These are phyloP conservation scores for Serendipita sp. DNA, from an alignment of 768 basidiomycete species.

Conservation along the genomic window DNA sequence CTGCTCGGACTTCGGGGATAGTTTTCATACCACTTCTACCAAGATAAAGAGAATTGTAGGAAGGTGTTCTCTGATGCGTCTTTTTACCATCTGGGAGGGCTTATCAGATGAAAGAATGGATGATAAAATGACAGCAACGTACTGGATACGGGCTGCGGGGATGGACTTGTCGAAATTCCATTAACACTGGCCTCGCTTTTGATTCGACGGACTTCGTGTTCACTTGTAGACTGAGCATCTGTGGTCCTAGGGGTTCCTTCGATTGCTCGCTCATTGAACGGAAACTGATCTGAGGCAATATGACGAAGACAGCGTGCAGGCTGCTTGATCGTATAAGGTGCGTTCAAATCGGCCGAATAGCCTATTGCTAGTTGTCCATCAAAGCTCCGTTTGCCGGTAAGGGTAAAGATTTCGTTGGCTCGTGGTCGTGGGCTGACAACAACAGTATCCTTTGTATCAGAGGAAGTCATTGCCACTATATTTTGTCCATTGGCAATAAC, in stretches of 20 bases:
- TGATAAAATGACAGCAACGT: neutral
- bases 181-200: too few relatives aligned
- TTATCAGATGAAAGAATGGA: neutral
- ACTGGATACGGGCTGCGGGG: neutral
- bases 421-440: conserved; percentile 28
- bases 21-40: neutral
- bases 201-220: too few relatives aligned
- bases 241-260: neutral
- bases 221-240: neutral
- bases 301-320: neutral
- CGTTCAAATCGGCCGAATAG: conserved; percentile 3
- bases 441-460: conserved; percentile 34
- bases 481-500: too few relatives aligned
- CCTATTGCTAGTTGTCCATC: neutral
- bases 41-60: neutral
- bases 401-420: conserved; percentile 6
- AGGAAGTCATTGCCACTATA: conserved; percentile 39
- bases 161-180: too few relatives aligned
- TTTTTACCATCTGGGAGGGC: neutral
- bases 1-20: neutral
- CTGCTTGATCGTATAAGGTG: neutral
- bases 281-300: neutral
- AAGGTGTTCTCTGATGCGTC: neutral
- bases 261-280: neutral
- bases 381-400: neutral